Conservation (phyloP, 2,329 filamentous ascomycete species). For the Pestalotiopsis sp. region DNA sequence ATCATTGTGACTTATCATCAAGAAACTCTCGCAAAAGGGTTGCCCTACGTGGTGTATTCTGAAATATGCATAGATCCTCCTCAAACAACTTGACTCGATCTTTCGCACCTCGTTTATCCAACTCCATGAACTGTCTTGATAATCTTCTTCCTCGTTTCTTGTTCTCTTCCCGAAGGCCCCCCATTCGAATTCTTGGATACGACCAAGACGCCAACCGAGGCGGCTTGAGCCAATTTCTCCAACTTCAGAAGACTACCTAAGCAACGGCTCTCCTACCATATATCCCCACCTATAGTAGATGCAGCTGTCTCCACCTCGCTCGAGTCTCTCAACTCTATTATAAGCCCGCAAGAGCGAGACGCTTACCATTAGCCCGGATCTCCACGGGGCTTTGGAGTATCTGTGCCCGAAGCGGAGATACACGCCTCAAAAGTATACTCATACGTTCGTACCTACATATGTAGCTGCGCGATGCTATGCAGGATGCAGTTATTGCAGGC, state of each 20-base stretch:
- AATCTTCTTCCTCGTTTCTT: too few relatives aligned
- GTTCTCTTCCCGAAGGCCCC: too few relatives aligned
- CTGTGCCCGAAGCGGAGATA: not conserved
- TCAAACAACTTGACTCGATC: too few relatives aligned
- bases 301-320: not conserved
- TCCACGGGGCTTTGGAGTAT: not conserved
- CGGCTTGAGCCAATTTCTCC: too few relatives aligned
- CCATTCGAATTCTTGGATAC: too few relatives aligned
- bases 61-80: too few relatives aligned
- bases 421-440: not conserved
- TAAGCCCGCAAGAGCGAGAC: not conserved
- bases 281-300: conserved; percentile 4
- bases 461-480: not conserved
- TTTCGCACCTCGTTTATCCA: too few relatives aligned
- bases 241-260: not conserved
- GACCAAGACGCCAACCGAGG: too few relatives aligned
- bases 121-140: too few relatives aligned
- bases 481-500: not conserved
- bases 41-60: too few relatives aligned
- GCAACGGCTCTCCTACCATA: not conserved
- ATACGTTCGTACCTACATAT: not conserved
- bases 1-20: too few relatives aligned
- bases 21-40: too few relatives aligned
- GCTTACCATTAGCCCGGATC: not conserved
- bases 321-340: not conserved